Base-by-base conservation (phyloP, 345 rosid genomes). In the Gynandropsis gynandra region DNA sequence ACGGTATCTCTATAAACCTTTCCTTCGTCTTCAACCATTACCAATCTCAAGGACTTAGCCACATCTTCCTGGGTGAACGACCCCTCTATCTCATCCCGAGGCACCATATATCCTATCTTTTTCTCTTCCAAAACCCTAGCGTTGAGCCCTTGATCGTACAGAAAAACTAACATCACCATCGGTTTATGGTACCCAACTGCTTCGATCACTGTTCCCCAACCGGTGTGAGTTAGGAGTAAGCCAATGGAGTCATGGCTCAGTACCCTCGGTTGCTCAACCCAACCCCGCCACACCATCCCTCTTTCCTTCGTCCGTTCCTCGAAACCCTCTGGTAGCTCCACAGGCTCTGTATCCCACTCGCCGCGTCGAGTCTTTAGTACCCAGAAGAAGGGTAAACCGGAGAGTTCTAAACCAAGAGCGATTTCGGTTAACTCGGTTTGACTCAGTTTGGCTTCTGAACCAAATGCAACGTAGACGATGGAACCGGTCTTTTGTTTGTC, bases 221-320 rank as follows among this genome's bases (percentile, higher is more conserved):
- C 74, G 0, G 39, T 44, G 21, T 75, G 76, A 39, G 72, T 64
- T 42, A 75, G 10, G 56, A 63, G 62, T 60, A 64, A 59, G 8
- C 79, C 76, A 2, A 73, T 60, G 1, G 81, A 71, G 8, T 46
- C 59, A 21, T 79, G 81, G 4, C 44, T 53, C 42, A 71, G 8
- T 5, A 70, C 71, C 19, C 62, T 50, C 16, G 65, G 10, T 8
- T 73, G 85, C 27, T 77, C 81, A 1, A 56, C 79, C 81, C 79
- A 74, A 12, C 64, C 66, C 12, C 47, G 51, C 53, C 60, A 63
- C 2, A 79, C 74, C 45, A 73, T 19, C 1, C 79, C 79, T 3
- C 66, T 59, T 0, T 50, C 72, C 7, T 12, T 18, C 12, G 66
- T 61, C 6, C 75, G 45, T 16, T 71, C 66, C 12, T 59, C 68